phyloP scores from a whole-genome alignment of 2,329 filamentous ascomycete species.

The Lizonia empirigonia region DNA sequence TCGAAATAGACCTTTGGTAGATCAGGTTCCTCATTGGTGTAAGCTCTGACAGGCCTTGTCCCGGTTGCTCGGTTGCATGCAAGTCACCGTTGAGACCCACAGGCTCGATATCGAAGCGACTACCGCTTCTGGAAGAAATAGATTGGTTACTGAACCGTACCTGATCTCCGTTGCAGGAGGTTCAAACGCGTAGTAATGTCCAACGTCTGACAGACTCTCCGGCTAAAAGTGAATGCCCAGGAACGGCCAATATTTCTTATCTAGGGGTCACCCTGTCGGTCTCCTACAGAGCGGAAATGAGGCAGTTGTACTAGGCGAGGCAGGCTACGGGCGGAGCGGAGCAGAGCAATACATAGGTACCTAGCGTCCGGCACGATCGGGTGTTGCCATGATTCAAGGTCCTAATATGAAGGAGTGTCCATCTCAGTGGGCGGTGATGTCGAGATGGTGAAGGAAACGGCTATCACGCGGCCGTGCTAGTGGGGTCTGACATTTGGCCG shows the following conservation, averaged over 20 bases:
- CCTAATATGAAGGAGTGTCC: constrained; percentile 2
- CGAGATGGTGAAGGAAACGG: not conserved
- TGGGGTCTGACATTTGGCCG: constrained; percentile 10
- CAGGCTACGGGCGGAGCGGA: constrained; percentile 14
- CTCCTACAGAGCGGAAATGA: constrained; percentile 18
- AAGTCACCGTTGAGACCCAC: constrained; percentile 28
- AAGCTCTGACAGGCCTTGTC: constrained; percentile 24
- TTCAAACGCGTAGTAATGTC: not conserved
- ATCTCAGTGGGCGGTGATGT: constrained; percentile 4
- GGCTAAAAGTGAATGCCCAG: constrained; percentile 8
- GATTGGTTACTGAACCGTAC: constrained; percentile 5
- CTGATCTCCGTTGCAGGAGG: constrained; percentile 7
- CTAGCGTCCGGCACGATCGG: not conserved
- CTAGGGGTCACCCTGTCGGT: not conserved
- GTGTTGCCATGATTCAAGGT: constrained; percentile 1
- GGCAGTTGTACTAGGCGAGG: not conserved
- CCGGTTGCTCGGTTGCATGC: constrained; percentile 38
- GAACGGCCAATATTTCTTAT: not conserved
- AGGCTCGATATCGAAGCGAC: constrained; percentile 28
- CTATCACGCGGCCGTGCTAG: constrained; percentile 12
- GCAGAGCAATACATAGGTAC: constrained; percentile 2
- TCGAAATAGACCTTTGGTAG: constrained; percentile 26
- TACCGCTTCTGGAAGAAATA: constrained; percentile 21
- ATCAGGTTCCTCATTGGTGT: constrained; percentile 26
- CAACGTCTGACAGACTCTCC: not conserved